These are phyloP conservation scores for Metroxylon sagu DNA, from an alignment of 176 grass and related monocot genomes.

Conservation along the genomic window DNA sequence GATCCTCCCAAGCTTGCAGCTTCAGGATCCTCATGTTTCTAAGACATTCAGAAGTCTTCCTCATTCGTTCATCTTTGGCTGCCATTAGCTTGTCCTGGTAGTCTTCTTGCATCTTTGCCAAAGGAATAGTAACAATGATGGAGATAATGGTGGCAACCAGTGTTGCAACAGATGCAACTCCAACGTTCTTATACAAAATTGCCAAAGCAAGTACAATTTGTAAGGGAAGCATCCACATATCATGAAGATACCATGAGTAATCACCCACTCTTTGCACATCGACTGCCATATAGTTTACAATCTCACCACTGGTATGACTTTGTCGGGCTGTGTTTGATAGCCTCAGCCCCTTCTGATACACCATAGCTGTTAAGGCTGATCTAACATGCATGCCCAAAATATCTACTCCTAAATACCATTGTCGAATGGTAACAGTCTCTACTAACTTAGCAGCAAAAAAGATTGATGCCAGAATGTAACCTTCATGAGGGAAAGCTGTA, in stretches of 20 bases:
- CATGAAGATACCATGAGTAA: constrained; percentile 81
- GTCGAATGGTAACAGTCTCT: constrained; percentile 70
- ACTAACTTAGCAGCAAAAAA: constrained; percentile 47
- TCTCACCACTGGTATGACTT: constrained; percentile 61
- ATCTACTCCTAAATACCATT: constrained; percentile 76
- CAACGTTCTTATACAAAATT: constrained; percentile 51
- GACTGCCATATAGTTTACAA: constrained; percentile 69
- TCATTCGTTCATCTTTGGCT: constrained; percentile 77
- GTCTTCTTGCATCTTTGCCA: constrained; percentile 50
- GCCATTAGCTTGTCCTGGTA: constrained; percentile 71
- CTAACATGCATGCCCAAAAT: constrained; percentile 88
- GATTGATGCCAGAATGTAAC: constrained; percentile 15
- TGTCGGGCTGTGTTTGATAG: constrained; percentile 42
- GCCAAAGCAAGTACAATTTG: constrained; percentile 59
- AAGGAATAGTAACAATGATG: constrained; percentile 51
- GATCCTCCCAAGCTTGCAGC: constrained; percentile 69
- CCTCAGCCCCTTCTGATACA: constrained; percentile 67
- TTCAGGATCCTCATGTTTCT: constrained; percentile 73
- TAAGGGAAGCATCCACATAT: constrained; percentile 59
- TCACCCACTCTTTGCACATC: constrained; percentile 75
- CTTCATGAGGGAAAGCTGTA: constrained; percentile 33
- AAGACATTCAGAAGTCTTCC: constrained; percentile 70
- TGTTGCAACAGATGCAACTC: constrained; percentile 42
- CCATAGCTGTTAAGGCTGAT: constrained; percentile 66
- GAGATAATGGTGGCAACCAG: constrained; percentile 40